Base-by-base conservation (phyloP, 2,329 filamentous ascomycete genomes). In the Camillea tinctor region DNA sequence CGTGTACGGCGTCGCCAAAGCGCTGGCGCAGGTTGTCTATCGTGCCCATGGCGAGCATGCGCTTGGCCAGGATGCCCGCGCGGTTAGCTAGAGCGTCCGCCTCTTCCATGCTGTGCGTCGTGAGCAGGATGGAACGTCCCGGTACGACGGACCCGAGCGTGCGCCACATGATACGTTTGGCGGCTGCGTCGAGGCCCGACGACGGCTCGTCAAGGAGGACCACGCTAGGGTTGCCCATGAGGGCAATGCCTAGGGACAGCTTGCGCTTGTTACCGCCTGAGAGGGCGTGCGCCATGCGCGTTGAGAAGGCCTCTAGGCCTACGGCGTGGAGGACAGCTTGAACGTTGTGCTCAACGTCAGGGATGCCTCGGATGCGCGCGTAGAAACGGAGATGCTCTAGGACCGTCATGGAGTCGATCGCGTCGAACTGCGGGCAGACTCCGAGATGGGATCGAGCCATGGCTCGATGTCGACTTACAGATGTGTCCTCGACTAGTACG, bases 251-350 rank as follows among this genome's bases (percentile, higher is more conserved):
- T 0, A 97, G 83, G 19, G 87, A 92, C 1, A 98, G 80, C 75
- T 97, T 98, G n/a, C 93, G 84, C 78, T 96, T 96, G 77, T 97
- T 97, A 26, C 94, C 94, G 8, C 94, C 93, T 0, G 90, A 94
- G 0, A 97, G 82, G 52, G 90, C 89, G 57, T 84, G 82, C 0
- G 91, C 93, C 83, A 94, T 92, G 23, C 92, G 85, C 7, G 85
- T 81, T 2, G 84, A 79, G 76, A 93, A 96, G 0, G 84, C 81
- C 6, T 82, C 76, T 0, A 97, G 81, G 0, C 93, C 92, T 1
- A 97, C 93, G 1, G 93, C 93, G 40, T 84, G 80, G n/a, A 97
- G 80, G 4, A 97, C 87, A 26, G 90, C 88, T 1, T 80, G 77
- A 1, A 97, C 92, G 66, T 97, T 96, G 74, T 92, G 84, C 19